Evolutionary conservation across 139 green algal species (phyloP).

Genomic region (Chlorella sp.): DNA sequence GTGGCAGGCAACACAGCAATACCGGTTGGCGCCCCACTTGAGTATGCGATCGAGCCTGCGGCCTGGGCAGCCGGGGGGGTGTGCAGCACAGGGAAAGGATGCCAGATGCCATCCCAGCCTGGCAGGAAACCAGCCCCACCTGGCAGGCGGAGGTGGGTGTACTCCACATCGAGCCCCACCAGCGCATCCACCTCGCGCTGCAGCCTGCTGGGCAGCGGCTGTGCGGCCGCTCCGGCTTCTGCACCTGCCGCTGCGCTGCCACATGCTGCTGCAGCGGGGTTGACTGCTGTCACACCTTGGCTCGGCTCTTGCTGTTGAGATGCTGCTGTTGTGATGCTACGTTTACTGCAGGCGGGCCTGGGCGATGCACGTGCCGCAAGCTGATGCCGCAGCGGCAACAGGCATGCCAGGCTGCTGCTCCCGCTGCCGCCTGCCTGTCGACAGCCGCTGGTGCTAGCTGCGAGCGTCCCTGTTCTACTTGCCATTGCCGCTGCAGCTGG

Average conservation of each 20-base stretch:
- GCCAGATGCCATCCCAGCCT: no score
- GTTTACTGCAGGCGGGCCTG: no score
- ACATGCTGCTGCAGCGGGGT: not conserved
- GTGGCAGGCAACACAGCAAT: no score
- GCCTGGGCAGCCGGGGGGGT: no score
- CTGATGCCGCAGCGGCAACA: not conserved
- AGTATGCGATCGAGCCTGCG: no score
- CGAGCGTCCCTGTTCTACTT: no score
- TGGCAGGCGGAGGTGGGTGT: not conserved
- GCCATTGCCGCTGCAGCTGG: not conserved
- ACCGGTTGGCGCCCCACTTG: no score
- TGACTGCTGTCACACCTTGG: no score
- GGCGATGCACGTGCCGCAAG: not conserved
- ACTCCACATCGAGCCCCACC: slow-evolving; percentile 52
- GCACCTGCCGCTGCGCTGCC: not conserved
- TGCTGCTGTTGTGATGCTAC: no score
- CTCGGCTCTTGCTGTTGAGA: no score
- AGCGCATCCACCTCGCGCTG: slow-evolving; percentile 27
- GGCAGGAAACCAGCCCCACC: no score
- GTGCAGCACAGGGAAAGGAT: no score
- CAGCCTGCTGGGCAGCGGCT: slow-evolving; percentile 21
- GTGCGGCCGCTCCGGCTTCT: not conserved
- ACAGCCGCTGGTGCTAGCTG: not conserved
- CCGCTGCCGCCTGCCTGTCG: not conserved
- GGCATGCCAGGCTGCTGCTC: not conserved